Percentiles rank a stretch among this genome's conserved stretches.
These are phyloP conservation scores for Dionaea muscipula DNA, from an alignment of 179 eudicot species.

Conservation along the genomic window DNA sequence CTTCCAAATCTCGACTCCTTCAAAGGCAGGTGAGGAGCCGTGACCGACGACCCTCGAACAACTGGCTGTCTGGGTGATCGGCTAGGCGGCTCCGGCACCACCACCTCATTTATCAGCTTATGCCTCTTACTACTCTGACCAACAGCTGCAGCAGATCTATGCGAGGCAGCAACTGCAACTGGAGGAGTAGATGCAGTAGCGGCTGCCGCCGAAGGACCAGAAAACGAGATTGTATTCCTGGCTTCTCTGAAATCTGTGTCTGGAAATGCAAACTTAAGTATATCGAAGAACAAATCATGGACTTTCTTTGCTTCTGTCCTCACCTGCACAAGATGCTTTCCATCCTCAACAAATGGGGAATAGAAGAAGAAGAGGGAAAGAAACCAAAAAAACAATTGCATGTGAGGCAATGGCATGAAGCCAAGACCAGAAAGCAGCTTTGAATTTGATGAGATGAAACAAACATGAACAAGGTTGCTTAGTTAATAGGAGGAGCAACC, in stretches of 20 bases:
- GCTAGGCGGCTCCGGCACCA: conserved; percentile 41
- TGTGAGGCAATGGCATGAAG: too few relatives aligned
- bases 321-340: conserved; percentile 34
- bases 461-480: too few relatives aligned
- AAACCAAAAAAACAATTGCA: too few relatives aligned
- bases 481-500: background rate
- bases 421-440: too few relatives aligned
- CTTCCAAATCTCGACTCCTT: conserved; percentile 48
- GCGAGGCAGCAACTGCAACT: conserved; percentile 35
- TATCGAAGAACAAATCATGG: conserved; percentile 78
- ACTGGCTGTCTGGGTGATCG: conserved; percentile 37
- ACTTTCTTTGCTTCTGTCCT: conserved; percentile 86
- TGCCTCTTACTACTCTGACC: conserved; percentile 45
- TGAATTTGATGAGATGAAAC: too few relatives aligned
- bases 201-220: conserved; percentile 34
- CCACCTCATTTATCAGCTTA: conserved; percentile 44
- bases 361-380: background rate
- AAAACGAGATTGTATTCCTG: conserved; percentile 47
- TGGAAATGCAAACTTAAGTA: conserved; percentile 58
- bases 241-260: conserved; percentile 77
- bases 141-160: conserved; percentile 29
- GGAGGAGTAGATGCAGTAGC: too few relatives aligned
- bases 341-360: background rate
- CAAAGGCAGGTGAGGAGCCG: conserved; percentile 20
- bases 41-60: too few relatives aligned